Conservation (phyloP, 768 basidiomycete species). For the Piloderma croceum region DNA sequence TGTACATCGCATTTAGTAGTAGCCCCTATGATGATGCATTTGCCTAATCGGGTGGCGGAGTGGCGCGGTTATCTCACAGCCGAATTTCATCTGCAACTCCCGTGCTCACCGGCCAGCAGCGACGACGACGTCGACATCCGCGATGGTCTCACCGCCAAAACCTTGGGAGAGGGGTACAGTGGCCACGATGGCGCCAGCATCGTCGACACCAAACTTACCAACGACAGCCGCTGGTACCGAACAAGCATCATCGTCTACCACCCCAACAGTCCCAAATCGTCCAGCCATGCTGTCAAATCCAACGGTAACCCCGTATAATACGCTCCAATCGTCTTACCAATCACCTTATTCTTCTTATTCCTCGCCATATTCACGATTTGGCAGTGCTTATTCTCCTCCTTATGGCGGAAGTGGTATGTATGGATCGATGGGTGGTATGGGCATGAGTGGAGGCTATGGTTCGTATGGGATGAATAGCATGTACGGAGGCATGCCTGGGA, state of each 20-base stretch:
- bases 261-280: conserved; percentile 54
- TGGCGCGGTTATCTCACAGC: too few species aligned
- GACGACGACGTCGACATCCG: conserved; percentile 8
- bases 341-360: conserved; percentile 25
- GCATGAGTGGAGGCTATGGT: conserved; percentile 36
- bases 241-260: conserved; percentile 22
- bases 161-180: conserved; percentile 74
- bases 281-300: conserved; percentile 48
- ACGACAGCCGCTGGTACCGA: conserved; percentile 18
- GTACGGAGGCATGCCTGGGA: conserved; percentile 34
- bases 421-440: conserved; percentile 27
- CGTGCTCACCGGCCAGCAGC: too few species aligned
- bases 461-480: conserved; percentile 50
- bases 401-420: conserved; percentile 24
- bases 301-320: conserved; percentile 31
- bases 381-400: conserved; percentile 32
- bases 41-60: too few species aligned
- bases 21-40: too few species aligned
- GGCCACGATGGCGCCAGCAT: conserved; percentile 27
- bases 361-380: conserved; percentile 18
- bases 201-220: conserved; percentile 23
- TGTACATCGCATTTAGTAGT: too few species aligned
- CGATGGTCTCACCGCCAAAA: conserved; percentile 82
- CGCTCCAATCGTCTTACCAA: conserved; percentile 42
- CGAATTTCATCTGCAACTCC: too few species aligned